phyloP scores from a whole-genome alignment of 768 basidiomycete genomes.

The Coprinopsis strossmayeri region DNA sequence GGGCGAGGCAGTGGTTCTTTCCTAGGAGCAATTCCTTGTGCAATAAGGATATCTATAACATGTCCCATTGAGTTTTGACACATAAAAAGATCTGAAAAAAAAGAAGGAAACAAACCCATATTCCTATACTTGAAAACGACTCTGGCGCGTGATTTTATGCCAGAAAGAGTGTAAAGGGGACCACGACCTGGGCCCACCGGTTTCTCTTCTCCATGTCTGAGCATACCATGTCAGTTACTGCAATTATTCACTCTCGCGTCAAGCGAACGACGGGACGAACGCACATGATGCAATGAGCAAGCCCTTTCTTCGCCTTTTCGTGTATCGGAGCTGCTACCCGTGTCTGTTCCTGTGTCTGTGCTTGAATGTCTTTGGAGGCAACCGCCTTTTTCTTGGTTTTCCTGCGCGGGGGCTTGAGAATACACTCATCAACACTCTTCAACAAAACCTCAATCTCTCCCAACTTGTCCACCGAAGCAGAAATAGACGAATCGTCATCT shows the following conservation, averaged over 20 bases:
- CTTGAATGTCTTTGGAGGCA: no score
- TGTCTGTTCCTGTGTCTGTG: constrained; percentile 25
- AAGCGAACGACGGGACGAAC: background rate
- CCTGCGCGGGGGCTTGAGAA: no score
- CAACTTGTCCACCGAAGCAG: background rate
- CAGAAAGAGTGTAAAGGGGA: no score
- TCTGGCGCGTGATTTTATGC: background rate
- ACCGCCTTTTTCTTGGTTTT: no score
- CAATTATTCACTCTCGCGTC: background rate
- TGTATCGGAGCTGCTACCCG: constrained; percentile 43
- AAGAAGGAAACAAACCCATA: background rate
- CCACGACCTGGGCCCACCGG: background rate
- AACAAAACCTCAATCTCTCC: background rate
- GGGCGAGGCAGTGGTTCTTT: background rate
- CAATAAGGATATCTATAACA: background rate
- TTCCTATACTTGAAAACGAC: background rate
- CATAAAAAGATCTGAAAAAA: background rate
- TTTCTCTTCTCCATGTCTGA: background rate
- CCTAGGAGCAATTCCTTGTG: background rate
- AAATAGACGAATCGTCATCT: background rate
- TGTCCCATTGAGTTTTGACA: background rate
- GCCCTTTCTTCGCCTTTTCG: constrained; percentile 27
- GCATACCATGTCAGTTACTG: background rate
- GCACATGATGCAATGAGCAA: background rate
- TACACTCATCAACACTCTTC: background rate